Evolutionary conservation across 2,329 filamentous ascomycete genomes (phyloP).

Genomic region (Fusarium albidum): DNA sequence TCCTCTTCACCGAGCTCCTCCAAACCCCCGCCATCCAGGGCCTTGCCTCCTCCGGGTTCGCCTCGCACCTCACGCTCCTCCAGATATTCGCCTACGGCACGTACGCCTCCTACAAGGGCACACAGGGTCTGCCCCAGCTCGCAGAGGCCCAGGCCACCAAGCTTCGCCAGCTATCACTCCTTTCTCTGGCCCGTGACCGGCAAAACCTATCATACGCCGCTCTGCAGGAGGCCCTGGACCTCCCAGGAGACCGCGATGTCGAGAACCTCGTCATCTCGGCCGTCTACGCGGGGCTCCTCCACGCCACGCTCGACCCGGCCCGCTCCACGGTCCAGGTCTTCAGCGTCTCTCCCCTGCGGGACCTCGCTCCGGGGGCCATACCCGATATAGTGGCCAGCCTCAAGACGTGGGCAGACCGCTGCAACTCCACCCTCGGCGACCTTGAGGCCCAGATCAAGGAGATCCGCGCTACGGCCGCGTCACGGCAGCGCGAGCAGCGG

Average conservation of each 20-base stretch:
- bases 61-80: slow-evolving; percentile 73
- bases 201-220: slow-evolving; percentile 75
- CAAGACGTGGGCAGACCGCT: slow-evolving; percentile 79
- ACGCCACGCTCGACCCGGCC: slow-evolving; percentile 83
- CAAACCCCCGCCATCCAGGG: slow-evolving; percentile 80
- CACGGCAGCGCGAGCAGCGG: slow-evolving; percentile 59
- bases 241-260: slow-evolving; percentile 73
- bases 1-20: slow-evolving; percentile 93
- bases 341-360: slow-evolving; percentile 84
- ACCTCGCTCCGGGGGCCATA: slow-evolving; percentile 79
- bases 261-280: slow-evolving; percentile 88
- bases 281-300: slow-evolving; percentile 85
- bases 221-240: slow-evolving; percentile 72
- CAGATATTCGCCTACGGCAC: slow-evolving; percentile 94
- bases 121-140: slow-evolving; percentile 71
- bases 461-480: slow-evolving; percentile 67
- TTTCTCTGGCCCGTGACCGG: slow-evolving; percentile 77
- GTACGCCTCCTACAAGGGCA: slow-evolving; percentile 73
- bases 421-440: slow-evolving; percentile 74
- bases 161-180: slow-evolving; percentile 87
- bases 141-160: slow-evolving; percentile 79
- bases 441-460: slow-evolving; percentile 78
- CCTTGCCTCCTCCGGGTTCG: slow-evolving; percentile 70
- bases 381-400: slow-evolving; percentile 74
- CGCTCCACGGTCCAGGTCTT: slow-evolving; percentile 78